phyloP scores from a whole-genome alignment of 306 rosid genomes.

The Prunus campanulata region DNA sequence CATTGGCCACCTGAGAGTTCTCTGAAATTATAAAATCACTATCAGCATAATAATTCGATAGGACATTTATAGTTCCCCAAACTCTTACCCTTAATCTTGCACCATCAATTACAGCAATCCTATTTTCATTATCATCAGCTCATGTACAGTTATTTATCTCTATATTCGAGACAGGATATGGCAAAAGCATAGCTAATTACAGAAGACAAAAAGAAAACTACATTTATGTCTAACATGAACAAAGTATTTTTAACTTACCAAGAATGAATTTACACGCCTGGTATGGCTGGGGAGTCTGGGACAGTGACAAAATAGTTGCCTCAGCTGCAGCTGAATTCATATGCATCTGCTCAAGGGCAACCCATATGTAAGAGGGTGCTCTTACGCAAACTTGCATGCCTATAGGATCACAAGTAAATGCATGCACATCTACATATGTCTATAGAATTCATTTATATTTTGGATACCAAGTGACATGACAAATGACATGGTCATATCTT shows the following conservation, averaged over 20 bases:
- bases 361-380: constrained; percentile 6
- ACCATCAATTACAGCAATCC: background rate
- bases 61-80: background rate
- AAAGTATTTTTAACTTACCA: constrained; percentile 44
- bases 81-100: background rate
- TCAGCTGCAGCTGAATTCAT: constrained; percentile 72
- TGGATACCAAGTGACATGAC: background rate
- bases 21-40: constrained; percentile 46
- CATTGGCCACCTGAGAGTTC: constrained; percentile 72
- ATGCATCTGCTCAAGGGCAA: constrained; percentile 62
- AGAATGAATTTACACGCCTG: constrained; percentile 85
- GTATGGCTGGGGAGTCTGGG: constrained; percentile 80
- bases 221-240: constrained; percentile 2
- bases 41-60: constrained; percentile 23
- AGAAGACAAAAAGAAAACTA: background rate
- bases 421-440: background rate
- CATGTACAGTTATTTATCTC: background rate
- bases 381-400: background rate
- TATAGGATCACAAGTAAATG: background rate
- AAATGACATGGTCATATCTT: background rate
- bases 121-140: background rate
- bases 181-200: background rate
- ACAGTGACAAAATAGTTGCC: constrained; percentile 65
- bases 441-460: background rate
- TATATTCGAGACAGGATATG: background rate